Conservation (phyloP, 176 grass and related monocot genomes). For the Aegilops tauschii region DNA sequence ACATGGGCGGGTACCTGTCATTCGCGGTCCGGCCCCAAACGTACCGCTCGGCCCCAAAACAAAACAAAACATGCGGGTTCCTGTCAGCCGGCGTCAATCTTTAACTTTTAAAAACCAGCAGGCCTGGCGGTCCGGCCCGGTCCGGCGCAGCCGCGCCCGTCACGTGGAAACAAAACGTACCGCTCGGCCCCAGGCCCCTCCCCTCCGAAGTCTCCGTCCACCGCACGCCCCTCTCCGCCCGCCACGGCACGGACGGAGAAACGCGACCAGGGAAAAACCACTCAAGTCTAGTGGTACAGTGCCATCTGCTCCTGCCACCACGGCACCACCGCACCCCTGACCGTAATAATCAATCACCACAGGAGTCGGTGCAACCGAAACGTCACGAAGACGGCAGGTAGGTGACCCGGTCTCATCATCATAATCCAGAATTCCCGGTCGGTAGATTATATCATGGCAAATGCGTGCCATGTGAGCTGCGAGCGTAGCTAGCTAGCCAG, state of each 20-base stretch:
- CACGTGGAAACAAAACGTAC: slow-evolving; percentile 22
- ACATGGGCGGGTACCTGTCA: not conserved
- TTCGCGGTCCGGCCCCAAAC: no score
- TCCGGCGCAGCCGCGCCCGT: not conserved
- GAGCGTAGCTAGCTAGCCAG: not conserved
- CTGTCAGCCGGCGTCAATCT: not conserved
- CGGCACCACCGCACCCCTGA: not conserved
- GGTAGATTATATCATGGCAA: slow-evolving; percentile 4
- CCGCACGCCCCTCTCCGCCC: not conserved
- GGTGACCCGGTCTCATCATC: not conserved
- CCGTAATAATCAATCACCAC: not conserved
- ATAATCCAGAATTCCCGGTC: slow-evolving; percentile 4
- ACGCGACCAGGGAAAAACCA: not conserved
- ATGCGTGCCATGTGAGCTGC: not conserved
- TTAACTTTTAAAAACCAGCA: not conserved
- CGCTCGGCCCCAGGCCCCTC: not conserved
- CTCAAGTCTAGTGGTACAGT: not conserved
- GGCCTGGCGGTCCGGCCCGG: slow-evolving; percentile 12
- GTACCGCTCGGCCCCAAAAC: no score
- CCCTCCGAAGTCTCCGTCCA: not conserved
- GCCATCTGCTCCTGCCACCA: not conserved
- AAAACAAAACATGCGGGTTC: not conserved
- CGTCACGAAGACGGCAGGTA: not conserved
- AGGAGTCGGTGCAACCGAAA: slow-evolving; percentile 32
- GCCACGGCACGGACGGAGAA: not conserved